A percentile compares a stretch with the other conserved stretches of the same genome.
phyloP scores from a whole-genome alignment of 1,284 basidiomycete species.

The Phellopilus nigrolimitatus region DNA sequence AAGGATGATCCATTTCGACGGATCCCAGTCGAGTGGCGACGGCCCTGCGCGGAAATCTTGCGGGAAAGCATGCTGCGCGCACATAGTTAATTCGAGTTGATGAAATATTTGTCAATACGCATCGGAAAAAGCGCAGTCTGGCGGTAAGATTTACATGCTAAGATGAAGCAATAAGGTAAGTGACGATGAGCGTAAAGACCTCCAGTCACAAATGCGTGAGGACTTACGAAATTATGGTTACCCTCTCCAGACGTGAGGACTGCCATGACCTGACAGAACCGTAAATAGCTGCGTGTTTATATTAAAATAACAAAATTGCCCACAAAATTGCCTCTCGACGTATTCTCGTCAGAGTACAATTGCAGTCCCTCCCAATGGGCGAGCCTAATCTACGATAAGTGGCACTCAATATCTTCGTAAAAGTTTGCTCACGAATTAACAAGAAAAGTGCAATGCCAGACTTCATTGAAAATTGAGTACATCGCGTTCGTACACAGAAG shows the following conservation, averaged over 20 bases:
- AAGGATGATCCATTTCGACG: constrained; percentile 75
- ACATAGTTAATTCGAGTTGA: too few species aligned
- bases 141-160: not conserved
- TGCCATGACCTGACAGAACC: constrained; percentile 52
- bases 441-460: constrained; percentile 77
- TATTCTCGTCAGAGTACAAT: constrained; percentile 74
- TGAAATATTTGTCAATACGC: too few species aligned
- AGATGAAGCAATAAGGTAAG: too few species aligned
- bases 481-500: not conserved
- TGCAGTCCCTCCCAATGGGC: constrained; percentile 79
- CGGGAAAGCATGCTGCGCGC: constrained; percentile 67
- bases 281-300: too few species aligned
- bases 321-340: constrained; percentile 68
- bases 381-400: constrained; percentile 35
- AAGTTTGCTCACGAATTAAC: constrained; percentile 61
- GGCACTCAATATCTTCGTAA: not conserved
- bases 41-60: constrained; percentile 70
- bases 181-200: too few species aligned
- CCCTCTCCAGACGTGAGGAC: constrained; percentile 73
- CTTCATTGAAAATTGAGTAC: constrained; percentile 29
- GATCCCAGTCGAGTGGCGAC: constrained; percentile 64
- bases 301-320: constrained; percentile 23
- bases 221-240: constrained; percentile 72
- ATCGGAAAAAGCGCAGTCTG: too few species aligned
- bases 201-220: too few species aligned